These are phyloP conservation scores for Pyrenopolyporus hunteri DNA, from an alignment of 495 filamentous ascomycete species.

Conservation along the genomic window DNA sequence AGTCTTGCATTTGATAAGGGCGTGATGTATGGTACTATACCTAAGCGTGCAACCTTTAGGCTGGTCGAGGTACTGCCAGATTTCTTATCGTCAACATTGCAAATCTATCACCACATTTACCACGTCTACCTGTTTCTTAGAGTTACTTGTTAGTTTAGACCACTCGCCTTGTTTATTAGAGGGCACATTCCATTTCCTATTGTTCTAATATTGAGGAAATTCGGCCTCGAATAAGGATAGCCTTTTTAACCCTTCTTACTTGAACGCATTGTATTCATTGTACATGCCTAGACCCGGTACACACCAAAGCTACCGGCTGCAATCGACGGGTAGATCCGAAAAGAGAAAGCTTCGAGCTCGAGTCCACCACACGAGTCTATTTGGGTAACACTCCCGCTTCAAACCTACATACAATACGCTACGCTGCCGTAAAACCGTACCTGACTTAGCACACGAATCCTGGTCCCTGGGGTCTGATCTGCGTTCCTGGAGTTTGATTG, in stretches of 20 bases:
- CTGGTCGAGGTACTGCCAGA: too few relatives aligned
- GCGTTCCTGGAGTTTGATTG: neutral
- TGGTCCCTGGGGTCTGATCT: constrained; percentile 5
- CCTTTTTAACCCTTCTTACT: neutral
- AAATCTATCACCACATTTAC: too few relatives aligned
- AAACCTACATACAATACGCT: constrained; percentile 3
- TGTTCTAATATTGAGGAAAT: neutral
- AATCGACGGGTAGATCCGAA: constrained; percentile 30
- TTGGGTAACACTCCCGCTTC: constrained; percentile 14
- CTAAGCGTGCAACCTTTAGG: too few relatives aligned
- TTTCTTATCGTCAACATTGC: constrained; percentile 6
- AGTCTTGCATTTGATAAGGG: too few relatives aligned
- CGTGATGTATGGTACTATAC: too few relatives aligned
- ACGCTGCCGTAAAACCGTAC: too few relatives aligned
- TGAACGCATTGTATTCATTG: neutral
- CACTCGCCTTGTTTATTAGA: too few relatives aligned
- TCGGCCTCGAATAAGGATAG: neutral
- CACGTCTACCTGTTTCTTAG: too few relatives aligned
- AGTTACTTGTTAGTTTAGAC: too few relatives aligned
- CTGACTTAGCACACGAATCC: constrained; percentile 7
- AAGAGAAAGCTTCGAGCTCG: neutral
- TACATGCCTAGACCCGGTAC: neutral
- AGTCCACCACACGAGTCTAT: neutral
- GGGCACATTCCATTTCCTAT: neutral
- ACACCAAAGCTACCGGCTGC: neutral